phyloP scores from a whole-genome alignment of 805 yeast genomes.

The Scheffersomyces ergatensis region DNA sequence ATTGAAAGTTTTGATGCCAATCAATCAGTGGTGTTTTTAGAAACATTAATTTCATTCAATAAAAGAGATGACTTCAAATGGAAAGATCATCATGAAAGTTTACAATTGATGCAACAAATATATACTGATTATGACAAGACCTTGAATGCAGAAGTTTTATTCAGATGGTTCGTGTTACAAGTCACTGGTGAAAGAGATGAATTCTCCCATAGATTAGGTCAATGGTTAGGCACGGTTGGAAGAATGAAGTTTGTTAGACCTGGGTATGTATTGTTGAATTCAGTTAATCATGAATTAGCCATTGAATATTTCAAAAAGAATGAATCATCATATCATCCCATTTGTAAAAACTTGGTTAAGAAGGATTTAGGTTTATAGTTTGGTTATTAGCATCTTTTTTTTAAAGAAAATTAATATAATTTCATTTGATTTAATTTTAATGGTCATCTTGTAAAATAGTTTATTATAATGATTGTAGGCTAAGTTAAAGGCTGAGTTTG shows the following conservation, averaged over 20 bases:
- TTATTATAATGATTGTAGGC: too few relatives aligned
- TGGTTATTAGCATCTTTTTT: too few relatives aligned
- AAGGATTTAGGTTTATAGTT: constrained; percentile 67
- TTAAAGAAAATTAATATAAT: too few relatives aligned
- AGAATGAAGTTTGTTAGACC: constrained; percentile 95
- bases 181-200: constrained; percentile 49
- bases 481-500: too few relatives aligned
- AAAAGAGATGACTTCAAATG: constrained; percentile 39
- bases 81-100: constrained; percentile 33
- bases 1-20: constrained; percentile 62
- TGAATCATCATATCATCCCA: constrained; percentile 73
- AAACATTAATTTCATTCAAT: constrained; percentile 53
- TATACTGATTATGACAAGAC: constrained; percentile 46
- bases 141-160: constrained; percentile 75
- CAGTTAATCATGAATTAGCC: constrained; percentile 67
- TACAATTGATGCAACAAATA: constrained; percentile 28
- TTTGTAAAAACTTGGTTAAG: constrained; percentile 76
- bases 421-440: too few relatives aligned
- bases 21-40: constrained; percentile 79
- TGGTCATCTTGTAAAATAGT: too few relatives aligned
- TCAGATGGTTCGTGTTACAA: constrained; percentile 73
- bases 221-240: constrained; percentile 89
- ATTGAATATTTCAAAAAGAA: constrained; percentile 58
- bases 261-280: constrained; percentile 63
- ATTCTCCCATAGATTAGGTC: constrained; percentile 56